Conservation (phyloP, 257 asterid genomes). For the Capsicum chinense region DNA sequence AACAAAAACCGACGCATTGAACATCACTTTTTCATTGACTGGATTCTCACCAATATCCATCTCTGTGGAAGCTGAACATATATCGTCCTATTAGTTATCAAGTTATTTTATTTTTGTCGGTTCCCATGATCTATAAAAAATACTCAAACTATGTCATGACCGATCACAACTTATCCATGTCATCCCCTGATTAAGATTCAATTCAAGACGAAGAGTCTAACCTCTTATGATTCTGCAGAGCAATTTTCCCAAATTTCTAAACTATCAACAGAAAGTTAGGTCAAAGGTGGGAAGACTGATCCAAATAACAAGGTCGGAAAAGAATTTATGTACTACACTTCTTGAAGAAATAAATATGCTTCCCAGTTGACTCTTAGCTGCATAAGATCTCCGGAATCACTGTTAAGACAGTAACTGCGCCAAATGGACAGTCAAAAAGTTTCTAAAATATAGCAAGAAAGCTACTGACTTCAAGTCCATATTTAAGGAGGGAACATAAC, state of each 20-base stretch:
- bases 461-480: constrained; percentile 19
- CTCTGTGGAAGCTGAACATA: neutral
- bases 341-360: constrained; percentile 22
- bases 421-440: neutral
- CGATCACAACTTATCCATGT: neutral
- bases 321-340: constrained; percentile 7
- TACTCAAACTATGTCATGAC: neutral
- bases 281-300: neutral
- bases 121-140: neutral
- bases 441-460: constrained; percentile 20
- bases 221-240: neutral
- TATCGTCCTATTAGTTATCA: neutral
- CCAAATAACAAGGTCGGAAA: constrained; percentile 5
- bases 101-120: neutral
- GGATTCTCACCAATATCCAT: constrained; percentile 1
- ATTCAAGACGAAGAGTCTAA: constrained; percentile 19
- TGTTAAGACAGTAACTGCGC: neutral
- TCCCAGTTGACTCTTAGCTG: constrained; percentile 4
- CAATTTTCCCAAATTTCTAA: neutral
- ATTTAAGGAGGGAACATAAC: neutral
- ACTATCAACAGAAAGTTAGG: constrained; percentile 3
- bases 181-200: constrained; percentile 9
- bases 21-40: neutral
- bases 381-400: constrained; percentile 11
- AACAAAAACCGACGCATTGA: neutral